Evolutionary conservation across 1,284 basidiomycete genomes (phyloP), one percentile per base, ranked within the genome.

Genomic region (Ceratobasidium sp.): DNA sequence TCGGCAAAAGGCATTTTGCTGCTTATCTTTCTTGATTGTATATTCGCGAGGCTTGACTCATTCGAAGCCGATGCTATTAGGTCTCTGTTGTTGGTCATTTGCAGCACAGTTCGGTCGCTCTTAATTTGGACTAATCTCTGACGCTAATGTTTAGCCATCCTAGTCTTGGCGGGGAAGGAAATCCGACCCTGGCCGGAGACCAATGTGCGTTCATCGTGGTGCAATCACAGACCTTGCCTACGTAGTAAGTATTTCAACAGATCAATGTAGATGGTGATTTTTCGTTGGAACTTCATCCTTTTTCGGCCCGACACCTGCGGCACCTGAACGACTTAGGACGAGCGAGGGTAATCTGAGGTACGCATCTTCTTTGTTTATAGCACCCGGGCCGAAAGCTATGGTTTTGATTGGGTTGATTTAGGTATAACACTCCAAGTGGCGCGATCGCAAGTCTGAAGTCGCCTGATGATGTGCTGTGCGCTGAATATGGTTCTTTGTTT

Each of bases 131-230:
- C 4, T 33, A 4, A 33, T 33, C 33, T 33, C 33, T 33, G 33
- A 33, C 33, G 33, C 33, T 33, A 33, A 33, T 33, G 33, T 61
- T 38, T 20, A 38, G 20, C 33, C 15, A 38, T 28, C 20, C 28
- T 20, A 20, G 48, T 38, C 26, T 61, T 61, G 28, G 59, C 17
- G 38, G 26, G 15, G 33, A 61, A 33, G 59, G 33, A 17, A 40
- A 61, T 61, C 59, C 33, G 59, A 61, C 59, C 59, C 59, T 61
- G 59, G 33, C 15, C 59, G 7, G 7, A 61, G 33, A 61, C 15
- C 59, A 40, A 20, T 6, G 20, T 64, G 38, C 38, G 38, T n/a
- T 64, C 40, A n/a, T 44, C 15, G 38, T 17, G 13, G 10, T 17
- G n/a, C 13, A 17, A 23, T 42, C 13, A 20, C 61, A 40, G 44